Evolutionary conservation across 257 asterid genomes (phyloP), one percentile per base, ranked within the genome.

Genomic region (Avicennia marina): DNA sequence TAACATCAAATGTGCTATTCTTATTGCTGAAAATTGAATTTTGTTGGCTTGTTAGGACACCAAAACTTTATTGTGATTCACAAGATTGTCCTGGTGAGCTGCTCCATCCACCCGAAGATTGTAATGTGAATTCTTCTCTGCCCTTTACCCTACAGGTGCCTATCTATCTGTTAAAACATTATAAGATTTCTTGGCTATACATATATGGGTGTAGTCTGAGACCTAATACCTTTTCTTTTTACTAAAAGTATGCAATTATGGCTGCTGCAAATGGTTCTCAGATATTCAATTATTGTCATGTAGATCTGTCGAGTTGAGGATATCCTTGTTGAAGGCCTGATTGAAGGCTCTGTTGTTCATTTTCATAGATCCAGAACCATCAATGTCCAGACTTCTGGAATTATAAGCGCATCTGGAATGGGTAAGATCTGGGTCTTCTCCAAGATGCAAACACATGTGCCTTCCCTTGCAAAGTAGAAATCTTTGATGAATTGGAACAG

Each of bases 261-360:
- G 10, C 10, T 36, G 6, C 10, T 36, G 41, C 10, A 2, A 36
- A 29, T 29, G 34, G 0, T 29, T 29, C 8, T 4, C 34, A 29
- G 7, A 29, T 29, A 29, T 29, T 4, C 8, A n/a, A 8, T 36
- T 36, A 5, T 11, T 45, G 27, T 62, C 41, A 15, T 66, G 61
- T 78, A 94, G 99, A 78, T 94, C 72, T 94, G 99, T 50, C 94
- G 97, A 63, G 99, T 94, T 66, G 99, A 94, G 76, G 99, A 94
- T 73, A 84, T 94, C 73, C 90, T 86, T 67, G 91, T 94, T 66
- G 97, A 86, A 69, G 99, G 99, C 55, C 70, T 73, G 56, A 71
- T 89, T 64, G 93, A 84, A 82, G 99, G 99, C 53, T 89, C 99
- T 68, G 97, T 94, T 67, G 93, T 94, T 69, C 97, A 94, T 80